Evolutionary conservation across 495 filamentous ascomycete genomes (phyloP), one percentile per base, ranked within the genome.

Genomic region (Xylaria scruposa): DNA sequence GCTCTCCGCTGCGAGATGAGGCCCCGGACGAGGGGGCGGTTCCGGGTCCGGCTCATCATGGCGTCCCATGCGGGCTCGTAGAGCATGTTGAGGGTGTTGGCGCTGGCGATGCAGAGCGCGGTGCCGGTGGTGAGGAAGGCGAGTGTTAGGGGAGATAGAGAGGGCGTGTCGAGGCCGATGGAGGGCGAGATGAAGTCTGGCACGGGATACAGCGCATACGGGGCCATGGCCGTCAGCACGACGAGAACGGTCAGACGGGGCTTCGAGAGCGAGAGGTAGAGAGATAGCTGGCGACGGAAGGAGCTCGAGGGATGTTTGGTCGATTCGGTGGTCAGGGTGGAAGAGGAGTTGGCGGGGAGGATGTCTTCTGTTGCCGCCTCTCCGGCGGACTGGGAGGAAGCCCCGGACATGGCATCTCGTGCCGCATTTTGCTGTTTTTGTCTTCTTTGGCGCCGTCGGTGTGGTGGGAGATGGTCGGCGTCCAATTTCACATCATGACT

Each of bases 61-160:
- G 92, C 93, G 82, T 99, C 96, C 81, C 94, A 93, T 73, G 89
- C 86, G 17, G 91, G 95, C 82, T 99, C 96, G 76, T 97, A 90
- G 73, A 97, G 90, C 96, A 99, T 99, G 84, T 99, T 99, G 63
- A 98, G 85, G 0, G 96, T 91, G 76, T 98, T 99, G 58, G 96
- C 96, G 73, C 91, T 92, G 61, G 94, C 93, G 40, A 85, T 92
- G 77, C 91, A 92, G 9, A 98, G 88, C 19, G 95, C 89, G 1
- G 96, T 99, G 60, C 96, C 96, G 17, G 89, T 87, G 0, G 95
- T 97, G 75, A 99, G 89, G 87, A 97, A 98, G 70, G 95, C 84
- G 21, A 99, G 91, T 12, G 97, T 99, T 46, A 98, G 85, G 6
- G 96, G 91, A 40, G 91, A 94, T 59, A 99, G 89, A 10, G 94